A percentile compares a stretch with the other conserved stretches of the same genome.
Conservation (phyloP, 75 land plant species). For the Picea glauca region DNA sequence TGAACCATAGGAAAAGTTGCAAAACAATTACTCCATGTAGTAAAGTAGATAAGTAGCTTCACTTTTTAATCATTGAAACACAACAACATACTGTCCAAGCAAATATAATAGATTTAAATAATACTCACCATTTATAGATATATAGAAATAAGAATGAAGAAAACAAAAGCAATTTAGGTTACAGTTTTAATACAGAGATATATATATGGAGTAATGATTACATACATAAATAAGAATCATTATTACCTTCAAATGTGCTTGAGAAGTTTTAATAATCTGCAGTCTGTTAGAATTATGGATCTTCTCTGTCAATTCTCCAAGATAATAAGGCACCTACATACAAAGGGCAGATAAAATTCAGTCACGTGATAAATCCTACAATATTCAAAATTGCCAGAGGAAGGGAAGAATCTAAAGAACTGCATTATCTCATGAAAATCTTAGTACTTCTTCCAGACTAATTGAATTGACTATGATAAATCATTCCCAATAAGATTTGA, state of each 20-base stretch:
- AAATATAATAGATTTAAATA: neutral
- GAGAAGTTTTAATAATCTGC: conserved; percentile 59
- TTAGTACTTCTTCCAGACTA: neutral
- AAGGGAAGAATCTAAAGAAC: conserved; percentile 11
- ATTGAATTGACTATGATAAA: no score
- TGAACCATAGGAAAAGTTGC: neutral
- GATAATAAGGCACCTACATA: conserved; percentile 79
- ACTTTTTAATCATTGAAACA: neutral
- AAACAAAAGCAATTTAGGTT: neutral
- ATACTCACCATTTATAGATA: neutral
- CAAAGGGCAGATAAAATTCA: neutral
- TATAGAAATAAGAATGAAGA: neutral
- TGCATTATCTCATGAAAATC: neutral
- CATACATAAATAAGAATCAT: conserved; percentile 11
- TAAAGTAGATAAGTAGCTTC: neutral
- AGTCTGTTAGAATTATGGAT: conserved; percentile 60
- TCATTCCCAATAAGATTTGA: no score
- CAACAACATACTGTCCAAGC: neutral
- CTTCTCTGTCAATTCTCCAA: conserved; percentile 83
- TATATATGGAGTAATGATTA: neutral
- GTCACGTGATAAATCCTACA: neutral
- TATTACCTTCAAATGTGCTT: conserved; percentile 70
- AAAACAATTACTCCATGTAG: neutral
- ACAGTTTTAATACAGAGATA: neutral
- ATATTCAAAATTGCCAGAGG: neutral